Evolutionary conservation across 202 grass and related monocot species (phyloP), one percentile per base, ranked within the genome.

Genomic region (Setaria italica): DNA sequence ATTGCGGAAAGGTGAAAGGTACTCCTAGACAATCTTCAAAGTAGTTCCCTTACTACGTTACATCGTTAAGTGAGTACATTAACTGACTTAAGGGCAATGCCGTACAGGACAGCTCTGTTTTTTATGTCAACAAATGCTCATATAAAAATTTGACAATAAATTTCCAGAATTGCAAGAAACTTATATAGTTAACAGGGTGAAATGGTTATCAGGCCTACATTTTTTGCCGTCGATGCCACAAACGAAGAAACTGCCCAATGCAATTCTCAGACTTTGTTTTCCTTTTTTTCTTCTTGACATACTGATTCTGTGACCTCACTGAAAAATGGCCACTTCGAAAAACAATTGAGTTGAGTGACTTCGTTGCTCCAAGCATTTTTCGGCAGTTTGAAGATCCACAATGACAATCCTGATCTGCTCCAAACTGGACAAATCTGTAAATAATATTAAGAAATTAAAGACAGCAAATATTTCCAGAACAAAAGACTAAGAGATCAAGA

Each of bases 381-480:
- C 86, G 89, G 77, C 96, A 99, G 56, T 88, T 91, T 72, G 69
- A 79, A 86, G 96, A 86, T 88, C 96, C 96, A 87, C 96, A 99
- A 80, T 95, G 84, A 88, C 96, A 99, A 90, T 90, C 84, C 89
- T 99, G 96, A 79, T 86, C 86, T 50, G 88, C 90, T 82, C 96
- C 96, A 91, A 95, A 99, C 80, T 99, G 93, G 67, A 99, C 93
- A 94, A 95, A 99, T 81, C 93, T 99, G 88, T 72, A 84, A 30
- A 82, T 78, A 72, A 60, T 53, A 43, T 54, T 32, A 56, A 62
- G 43, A 71, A 43, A 89, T 85, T 84, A 85, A 53, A 87, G 67
- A 81, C 34, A 86, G 21, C 4, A 84, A 60, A 78, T 7, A 73
- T 17, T 43, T 76, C 46, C 62, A 35, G 41, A 72, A 72, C 54